A percentile compares a stretch with the other conserved stretches of the same genome.
Conservation (phyloP, 2,329 filamentous ascomycete genomes). For the Thelonectria blattea region DNA sequence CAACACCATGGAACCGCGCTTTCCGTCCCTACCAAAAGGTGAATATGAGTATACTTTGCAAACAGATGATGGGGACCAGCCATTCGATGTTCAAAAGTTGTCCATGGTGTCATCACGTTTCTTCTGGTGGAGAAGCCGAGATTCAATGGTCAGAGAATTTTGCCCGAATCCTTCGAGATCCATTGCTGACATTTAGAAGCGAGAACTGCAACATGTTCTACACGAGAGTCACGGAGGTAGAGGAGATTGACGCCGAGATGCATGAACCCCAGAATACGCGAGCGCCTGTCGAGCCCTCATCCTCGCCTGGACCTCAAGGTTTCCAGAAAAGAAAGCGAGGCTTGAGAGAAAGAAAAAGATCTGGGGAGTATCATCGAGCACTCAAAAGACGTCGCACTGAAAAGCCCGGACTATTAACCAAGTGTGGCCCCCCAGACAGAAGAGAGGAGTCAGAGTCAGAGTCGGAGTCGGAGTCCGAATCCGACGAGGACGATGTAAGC, state of each 20-base stretch:
- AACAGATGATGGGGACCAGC: not conserved
- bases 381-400: not conserved
- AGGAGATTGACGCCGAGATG: not conserved
- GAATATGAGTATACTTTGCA: conserved; percentile 6
- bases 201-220: conserved; percentile 1
- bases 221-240: not conserved
- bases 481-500: not conserved
- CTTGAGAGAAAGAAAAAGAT: not conserved
- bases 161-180: not conserved
- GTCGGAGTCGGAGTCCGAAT: not conserved
- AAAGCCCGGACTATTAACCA: too few relatives aligned
- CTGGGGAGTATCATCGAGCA: not conserved
- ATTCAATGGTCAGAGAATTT: not conserved
- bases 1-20: not conserved
- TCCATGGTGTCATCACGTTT: not conserved
- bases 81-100: not conserved
- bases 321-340: not conserved
- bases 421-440: not conserved
- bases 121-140: not conserved
- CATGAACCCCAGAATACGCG: not conserved
- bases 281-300: not conserved
- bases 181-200: not conserved
- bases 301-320: too few relatives aligned
- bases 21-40: conserved; percentile 1
- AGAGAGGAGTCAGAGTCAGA: not conserved